Percentiles rank a stretch among this genome's conserved stretches.
Evolutionary conservation across 441 rosid species (phyloP).

Genomic region (Jatropha multifida): DNA sequence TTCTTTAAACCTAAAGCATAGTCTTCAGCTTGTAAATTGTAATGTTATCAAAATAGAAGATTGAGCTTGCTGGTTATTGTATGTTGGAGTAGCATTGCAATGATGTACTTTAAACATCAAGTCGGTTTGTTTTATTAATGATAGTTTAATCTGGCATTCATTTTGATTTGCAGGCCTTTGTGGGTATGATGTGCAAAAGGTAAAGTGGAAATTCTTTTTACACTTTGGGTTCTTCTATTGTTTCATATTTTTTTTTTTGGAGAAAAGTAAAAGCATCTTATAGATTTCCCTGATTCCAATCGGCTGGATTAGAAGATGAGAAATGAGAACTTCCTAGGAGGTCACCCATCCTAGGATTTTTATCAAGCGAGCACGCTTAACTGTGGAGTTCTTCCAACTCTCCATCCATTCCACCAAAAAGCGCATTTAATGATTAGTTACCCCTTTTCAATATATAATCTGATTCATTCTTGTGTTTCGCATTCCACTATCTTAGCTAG

Average conservation of each 20-base stretch:
- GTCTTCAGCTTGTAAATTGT: neutral
- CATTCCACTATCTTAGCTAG: too few relatives aligned
- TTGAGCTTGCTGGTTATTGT: neutral
- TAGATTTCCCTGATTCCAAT: neutral
- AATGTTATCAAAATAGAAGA: neutral
- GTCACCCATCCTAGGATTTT: too few relatives aligned
- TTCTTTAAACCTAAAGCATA: neutral
- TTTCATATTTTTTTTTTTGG: neutral
- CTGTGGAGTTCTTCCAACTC: too few relatives aligned
- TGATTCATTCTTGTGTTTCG: too few relatives aligned
- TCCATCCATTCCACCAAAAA: too few relatives aligned
- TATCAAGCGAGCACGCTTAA: too few relatives aligned
- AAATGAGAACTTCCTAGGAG: too few relatives aligned
- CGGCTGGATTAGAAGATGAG: too few relatives aligned
- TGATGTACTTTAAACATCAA: neutral
- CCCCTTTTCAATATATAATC: too few relatives aligned
- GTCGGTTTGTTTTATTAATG: neutral
- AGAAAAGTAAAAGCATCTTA: neutral
- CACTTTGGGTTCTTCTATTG: neutral
- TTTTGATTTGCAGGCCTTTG: conserved; percentile 14
- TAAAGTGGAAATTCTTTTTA: conserved; percentile 3
- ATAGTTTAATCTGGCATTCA: neutral
- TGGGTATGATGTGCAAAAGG: conserved; percentile 23
- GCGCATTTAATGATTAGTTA: too few relatives aligned
- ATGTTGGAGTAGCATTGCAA: neutral